Base-by-base conservation (phyloP, 305 asterid genomes). In the Fraxinus dipetala region DNA sequence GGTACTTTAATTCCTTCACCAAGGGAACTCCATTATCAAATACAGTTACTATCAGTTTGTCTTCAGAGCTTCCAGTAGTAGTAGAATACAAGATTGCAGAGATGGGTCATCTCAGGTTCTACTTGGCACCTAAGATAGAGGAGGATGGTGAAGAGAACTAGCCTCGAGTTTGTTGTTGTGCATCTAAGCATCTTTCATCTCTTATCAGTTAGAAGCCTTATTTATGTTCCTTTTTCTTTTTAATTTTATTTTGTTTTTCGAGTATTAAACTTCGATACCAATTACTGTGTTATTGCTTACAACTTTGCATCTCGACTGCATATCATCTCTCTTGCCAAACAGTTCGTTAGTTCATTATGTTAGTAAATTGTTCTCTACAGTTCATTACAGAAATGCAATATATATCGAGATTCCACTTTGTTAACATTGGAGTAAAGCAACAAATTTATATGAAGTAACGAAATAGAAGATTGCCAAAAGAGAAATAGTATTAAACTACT, bases 11-110 rank as follows among this genome's bases (percentile, higher is more conserved):
- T 89, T 95, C 98, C n/a, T 94, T 94, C 85, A 90, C 98, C 1
- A 95, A 92, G 91, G 99, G 98, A 11, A 88, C 90, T 26, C 96
- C 99, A 0, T 79, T 95, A 85, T 95, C 98, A 0, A 90, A 73
- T 88, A 90, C 93, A 0, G 98, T 95, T 30, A 94, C 97, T 80
- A 82, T 95, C 78, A 92, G 99, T 89, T 78, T 95, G 88, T 94
- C 97, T 32, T 89, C 99, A 0, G 98, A 94, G 89, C 97, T 92
- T 78, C 99, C 99, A 2, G 98, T 94, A 59, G 98, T 93, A 84
- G 97, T 95, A 0, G 99, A 93, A 88, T 93, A 95, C 92, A 95
- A 93, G 94, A 90, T 95, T 86, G 98, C 98, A 2, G 98, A 95
- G 87, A 94, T 95, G 98, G 99, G 99, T 26, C 90, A 95, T 84